Base-by-base conservation (phyloP, 345 rosid genomes). In the Balakata baccata region DNA sequence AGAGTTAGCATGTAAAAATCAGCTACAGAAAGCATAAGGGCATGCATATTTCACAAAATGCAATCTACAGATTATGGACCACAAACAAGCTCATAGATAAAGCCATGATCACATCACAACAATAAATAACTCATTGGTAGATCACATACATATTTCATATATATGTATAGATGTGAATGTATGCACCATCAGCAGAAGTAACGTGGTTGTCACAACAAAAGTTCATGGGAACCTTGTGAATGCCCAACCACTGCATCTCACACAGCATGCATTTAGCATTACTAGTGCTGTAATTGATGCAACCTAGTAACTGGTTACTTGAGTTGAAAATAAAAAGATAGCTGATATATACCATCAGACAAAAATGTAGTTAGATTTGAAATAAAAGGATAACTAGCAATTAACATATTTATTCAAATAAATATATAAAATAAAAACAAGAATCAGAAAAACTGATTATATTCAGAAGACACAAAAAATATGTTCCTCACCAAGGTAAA, bases 401-500 rank as follows among this genome's bases (percentile, higher is more conserved):
- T 74, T n/a, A 50, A 10, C 39, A 66, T 56, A 65, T 29, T 62
- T 13, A n/a, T 70, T 20, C 1, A 29, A 29, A 63, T 23, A 11
- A 58, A 52, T 16, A 25, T 47, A 49, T 22, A 57, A 6, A 71
- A 73, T 16, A 50, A 17, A 70, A 38, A n/a, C 16, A 70, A 60
- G 61, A 57, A 70, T 23, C 18, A 17, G 7, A 49, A 5, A 63
- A 63, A 17, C 20, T 10, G 38, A 46, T 11, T 7, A 66, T 50
- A 51, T 3, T 1, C 38, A 69, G 25, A 59, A 22, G 67, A 49
- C 10, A 57, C 12, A 59, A 37, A 49, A 29, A 45, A 59, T 61
- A 71, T 70, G 64, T 54, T 66, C 54, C 88, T 87, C 84, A 92
- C 98, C 89, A 87, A 74, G 49, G 97, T 95, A 73, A 95, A 95